phyloP scores from a whole-genome alignment of 108 stramenopile species.

The Skeletonema marinoi region DNA sequence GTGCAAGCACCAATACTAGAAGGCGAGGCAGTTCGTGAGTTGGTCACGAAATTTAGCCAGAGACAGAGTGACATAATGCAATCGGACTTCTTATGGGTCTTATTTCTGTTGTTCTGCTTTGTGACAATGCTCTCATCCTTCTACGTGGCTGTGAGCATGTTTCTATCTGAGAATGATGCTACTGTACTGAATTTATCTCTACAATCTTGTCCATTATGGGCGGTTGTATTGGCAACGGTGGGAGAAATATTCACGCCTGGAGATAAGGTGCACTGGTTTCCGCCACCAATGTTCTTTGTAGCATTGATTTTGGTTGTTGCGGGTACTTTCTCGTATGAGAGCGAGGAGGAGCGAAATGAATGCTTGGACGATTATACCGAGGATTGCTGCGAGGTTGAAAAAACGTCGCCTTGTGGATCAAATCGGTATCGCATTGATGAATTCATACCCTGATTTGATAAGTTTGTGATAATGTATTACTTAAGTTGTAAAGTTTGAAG shows the following conservation, averaged over 20 bases:
- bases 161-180: slow-evolving; percentile 68
- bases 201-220: slow-evolving; percentile 73
- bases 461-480: background rate
- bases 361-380: background rate
- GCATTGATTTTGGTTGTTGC: slow-evolving; percentile 31
- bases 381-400: background rate
- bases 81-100: slow-evolving; percentile 6
- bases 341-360: background rate
- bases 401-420: background rate
- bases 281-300: slow-evolving; percentile 28
- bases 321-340: slow-evolving; percentile 43
- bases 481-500: slow-evolving; percentile 24
- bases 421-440: background rate
- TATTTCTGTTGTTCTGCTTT: slow-evolving; percentile 10
- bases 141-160: slow-evolving; percentile 59
- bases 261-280: background rate
- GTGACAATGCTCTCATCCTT: slow-evolving; percentile 59
- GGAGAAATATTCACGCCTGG: background rate
- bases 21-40: slow-evolving; percentile 16
- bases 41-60: slow-evolving; percentile 6
- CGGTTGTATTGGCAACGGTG: slow-evolving; percentile 62
- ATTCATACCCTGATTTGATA: background rate
- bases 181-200: slow-evolving; percentile 73
- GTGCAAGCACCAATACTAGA: slow-evolving; percentile 54
- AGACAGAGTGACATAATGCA: background rate